These are phyloP conservation scores for Barnettozyma wickerhamii DNA, from an alignment of 805 yeast species.

Conservation along the genomic window DNA sequence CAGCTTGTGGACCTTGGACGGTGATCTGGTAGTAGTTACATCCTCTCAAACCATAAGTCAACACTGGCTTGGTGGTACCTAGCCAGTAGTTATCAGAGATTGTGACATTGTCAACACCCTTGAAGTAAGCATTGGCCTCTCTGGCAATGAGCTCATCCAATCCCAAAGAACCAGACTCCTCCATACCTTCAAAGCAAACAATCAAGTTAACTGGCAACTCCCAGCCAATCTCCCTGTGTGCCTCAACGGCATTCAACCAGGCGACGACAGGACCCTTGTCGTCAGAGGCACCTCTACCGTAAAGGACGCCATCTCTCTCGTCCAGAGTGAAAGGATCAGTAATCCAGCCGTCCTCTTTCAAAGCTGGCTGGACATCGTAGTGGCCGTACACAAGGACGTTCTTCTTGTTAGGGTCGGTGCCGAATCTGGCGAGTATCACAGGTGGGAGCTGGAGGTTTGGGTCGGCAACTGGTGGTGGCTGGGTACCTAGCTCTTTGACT, in stretches of 20 bases:
- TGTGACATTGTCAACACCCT: conserved; percentile 89
- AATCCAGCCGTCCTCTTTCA: conserved; percentile 89
- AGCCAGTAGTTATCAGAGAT: conserved; percentile 98
- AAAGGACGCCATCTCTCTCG: conserved; percentile 64
- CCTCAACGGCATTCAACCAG: conserved; percentile 91
- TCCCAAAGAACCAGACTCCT: conserved; percentile 94
- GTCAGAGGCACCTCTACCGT: conserved; percentile 94
- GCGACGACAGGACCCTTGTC: conserved; percentile 98
- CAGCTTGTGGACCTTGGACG: conserved; percentile 91
- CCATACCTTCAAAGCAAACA: conserved; percentile 98
- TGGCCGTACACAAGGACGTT: conserved; percentile 93
- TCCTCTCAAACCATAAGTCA: conserved; percentile 97
- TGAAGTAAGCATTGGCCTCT: conserved; percentile 79
- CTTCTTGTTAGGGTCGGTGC: conserved; percentile 77
- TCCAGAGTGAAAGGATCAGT: conserved; percentile 83
- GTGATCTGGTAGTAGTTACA: conserved; percentile 85
- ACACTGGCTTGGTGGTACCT: conserved; percentile 94
- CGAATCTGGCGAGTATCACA: conserved; percentile 85
- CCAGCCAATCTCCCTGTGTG: conserved; percentile 77
- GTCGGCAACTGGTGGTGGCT: conserved; percentile 84
- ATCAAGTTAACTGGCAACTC: conserved; percentile 92
- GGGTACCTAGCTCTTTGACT: conserved; percentile 77
- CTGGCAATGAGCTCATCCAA: conserved; percentile 75
- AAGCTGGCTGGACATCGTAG: conserved; percentile 98
- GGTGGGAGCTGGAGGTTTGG: conserved; percentile 80